A percentile compares a stretch with the other conserved stretches of the same genome.
Evolutionary conservation across 345 rosid species (phyloP).

Genomic region (Dovyalis caffra): DNA sequence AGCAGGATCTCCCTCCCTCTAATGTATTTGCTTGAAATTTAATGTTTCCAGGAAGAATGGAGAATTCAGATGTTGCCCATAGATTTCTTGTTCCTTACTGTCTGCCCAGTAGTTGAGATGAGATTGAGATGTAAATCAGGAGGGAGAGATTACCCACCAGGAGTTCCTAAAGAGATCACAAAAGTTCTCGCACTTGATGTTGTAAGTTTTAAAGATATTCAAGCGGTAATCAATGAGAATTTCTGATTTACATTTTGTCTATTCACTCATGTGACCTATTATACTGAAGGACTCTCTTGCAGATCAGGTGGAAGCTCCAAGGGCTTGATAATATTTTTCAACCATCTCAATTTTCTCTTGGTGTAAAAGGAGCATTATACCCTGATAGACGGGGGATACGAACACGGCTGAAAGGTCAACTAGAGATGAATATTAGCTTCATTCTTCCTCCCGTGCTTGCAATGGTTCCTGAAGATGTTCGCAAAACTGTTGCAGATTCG

Average conservation of each 20-base stretch:
- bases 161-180: conserved; percentile 53
- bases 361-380: conserved; percentile 66
- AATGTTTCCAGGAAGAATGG: conserved; percentile 67
- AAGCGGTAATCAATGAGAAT: neutral
- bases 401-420: conserved; percentile 69
- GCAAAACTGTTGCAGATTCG: conserved; percentile 53
- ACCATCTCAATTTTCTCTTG: conserved; percentile 63
- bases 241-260: neutral
- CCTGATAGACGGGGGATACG: conserved; percentile 47
- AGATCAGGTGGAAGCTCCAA: conserved; percentile 82
- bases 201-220: conserved; percentile 40
- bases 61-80: conserved; percentile 89
- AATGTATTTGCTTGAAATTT: neutral
- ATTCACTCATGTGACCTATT: neutral
- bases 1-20: neutral
- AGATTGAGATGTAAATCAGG: conserved; percentile 61
- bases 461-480: conserved; percentile 66
- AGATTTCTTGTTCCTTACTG: conserved; percentile 62
- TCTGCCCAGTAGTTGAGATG: conserved; percentile 83
- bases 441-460: conserved; percentile 73
- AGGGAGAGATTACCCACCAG: conserved; percentile 69
- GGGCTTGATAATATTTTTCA: conserved; percentile 59
- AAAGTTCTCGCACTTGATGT: conserved; percentile 74
- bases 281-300: conserved; percentile 22
- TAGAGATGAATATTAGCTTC: conserved; percentile 72